Evolutionary conservation across 148 eudicot genomes (phyloP).

Genomic region (Diospyros lotus): DNA sequence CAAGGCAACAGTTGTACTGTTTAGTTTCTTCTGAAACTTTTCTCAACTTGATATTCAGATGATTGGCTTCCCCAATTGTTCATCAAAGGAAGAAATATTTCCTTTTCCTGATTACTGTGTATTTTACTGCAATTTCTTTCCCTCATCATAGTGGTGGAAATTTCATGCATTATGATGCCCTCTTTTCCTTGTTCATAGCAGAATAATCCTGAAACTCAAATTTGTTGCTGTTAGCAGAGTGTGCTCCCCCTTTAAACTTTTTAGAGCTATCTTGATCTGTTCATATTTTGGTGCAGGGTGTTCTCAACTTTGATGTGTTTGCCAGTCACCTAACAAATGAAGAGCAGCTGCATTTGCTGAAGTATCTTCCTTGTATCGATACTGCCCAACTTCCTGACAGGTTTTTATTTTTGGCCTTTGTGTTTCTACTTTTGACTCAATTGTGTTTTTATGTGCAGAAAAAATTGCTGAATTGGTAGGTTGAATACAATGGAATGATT

Average conservation of each 20-base stretch:
- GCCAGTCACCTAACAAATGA: slow-evolving; percentile 47
- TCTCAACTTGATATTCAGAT: background rate
- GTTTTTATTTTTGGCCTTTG: slow-evolving; percentile 29
- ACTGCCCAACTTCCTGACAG: slow-evolving; percentile 45
- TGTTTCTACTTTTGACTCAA: background rate
- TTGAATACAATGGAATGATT: background rate
- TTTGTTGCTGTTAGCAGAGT: background rate
- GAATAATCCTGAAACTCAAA: background rate
- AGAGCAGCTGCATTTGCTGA: slow-evolving; percentile 72
- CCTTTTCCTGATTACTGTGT: background rate
- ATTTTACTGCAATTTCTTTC: background rate
- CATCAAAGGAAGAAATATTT: background rate
- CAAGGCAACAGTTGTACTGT: background rate
- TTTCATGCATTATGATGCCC: too few relatives aligned
- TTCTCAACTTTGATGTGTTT: slow-evolving; percentile 59
- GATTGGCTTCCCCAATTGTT: background rate
- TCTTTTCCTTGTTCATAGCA: background rate
- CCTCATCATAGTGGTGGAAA: too few relatives aligned
- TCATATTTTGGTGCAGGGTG: slow-evolving; percentile 45
- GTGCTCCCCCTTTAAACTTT: background rate
- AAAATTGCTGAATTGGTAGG: background rate
- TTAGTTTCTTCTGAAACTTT: background rate
- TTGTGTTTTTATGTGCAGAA: background rate
- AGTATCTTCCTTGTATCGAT: slow-evolving; percentile 63
- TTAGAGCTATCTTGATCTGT: background rate